Evolutionary conservation across 208 protist species (phyloP), one percentile per base, ranked within the genome.

Genomic region (Wallacemonas sp.): DNA sequence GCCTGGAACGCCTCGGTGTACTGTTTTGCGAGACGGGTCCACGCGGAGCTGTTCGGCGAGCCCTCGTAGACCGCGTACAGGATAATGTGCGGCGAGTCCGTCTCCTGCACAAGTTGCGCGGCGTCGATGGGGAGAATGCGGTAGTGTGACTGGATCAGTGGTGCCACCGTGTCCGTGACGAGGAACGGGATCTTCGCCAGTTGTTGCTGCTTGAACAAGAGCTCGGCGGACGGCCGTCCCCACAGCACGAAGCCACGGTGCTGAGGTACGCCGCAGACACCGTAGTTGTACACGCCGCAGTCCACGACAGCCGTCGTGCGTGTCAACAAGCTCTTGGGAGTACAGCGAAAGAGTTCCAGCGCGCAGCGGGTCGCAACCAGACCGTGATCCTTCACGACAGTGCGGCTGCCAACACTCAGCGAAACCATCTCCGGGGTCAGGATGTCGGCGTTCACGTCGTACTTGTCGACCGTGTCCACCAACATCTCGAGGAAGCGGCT

Each of bases 381-480:
- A 1, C 72, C 75, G 32, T 81, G 72, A 38, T 73, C 64, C 33
- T 80, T 62, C 46, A 64, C 62, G 5, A 24, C 29, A 16, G 30
- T 32, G 11, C 70, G 64, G 3, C 65, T 74, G 24, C 77, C 71
- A 58, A 84, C 80, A 33, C 61, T 81, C 29, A 76, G 36, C 58
- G 76, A 69, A 33, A 88, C 46, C 24, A 80, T 60, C 63, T 81
- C 78, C 1, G 81, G 69, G 43, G 48, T 32, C 30, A 82, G 72
- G 1, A 80, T 41, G 56, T 88, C 78, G 24, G 76, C 72, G 24
- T 43, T 29, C 16, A 76, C 78, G 62, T 70, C 71, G 67, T 82
- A 88, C 36, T 69, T 69, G 63, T 62, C 43, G 33, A 72, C 70
- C 24, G 66, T 56, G 17, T 66, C 33, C 23, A 62, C 48, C 12